These are phyloP conservation scores for Fusarium transvaalense DNA, from an alignment of 2,329 filamentous ascomycete species.

Conservation along the genomic window DNA sequence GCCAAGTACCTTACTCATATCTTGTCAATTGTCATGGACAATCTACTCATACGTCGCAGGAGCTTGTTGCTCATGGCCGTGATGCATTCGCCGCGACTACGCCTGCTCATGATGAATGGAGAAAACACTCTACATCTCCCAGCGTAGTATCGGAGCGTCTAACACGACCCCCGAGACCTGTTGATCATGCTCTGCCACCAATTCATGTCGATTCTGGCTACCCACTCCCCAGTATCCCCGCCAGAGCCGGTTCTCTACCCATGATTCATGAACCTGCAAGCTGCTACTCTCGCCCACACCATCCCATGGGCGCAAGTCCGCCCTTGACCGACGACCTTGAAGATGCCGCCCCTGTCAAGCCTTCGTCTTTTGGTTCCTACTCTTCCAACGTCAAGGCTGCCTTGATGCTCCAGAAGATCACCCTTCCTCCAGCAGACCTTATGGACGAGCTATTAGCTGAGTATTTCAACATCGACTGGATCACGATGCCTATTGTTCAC, in stretches of 20 bases:
- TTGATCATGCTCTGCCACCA: conserved; percentile 40
- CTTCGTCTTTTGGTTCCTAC: conserved; percentile 47
- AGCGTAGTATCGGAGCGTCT: conserved; percentile 34
- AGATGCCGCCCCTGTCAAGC: conserved; percentile 35
- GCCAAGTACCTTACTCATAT: conserved; percentile 7
- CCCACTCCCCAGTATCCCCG: conserved; percentile 30
- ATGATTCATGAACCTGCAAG: conserved; percentile 36
- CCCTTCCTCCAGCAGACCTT: conserved; percentile 43
- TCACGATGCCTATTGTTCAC: conserved; percentile 44
- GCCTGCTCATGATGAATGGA: conserved; percentile 43
- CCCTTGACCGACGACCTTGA: conserved; percentile 48
- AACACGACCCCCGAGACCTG: conserved; percentile 23
- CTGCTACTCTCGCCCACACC: conserved; percentile 36
- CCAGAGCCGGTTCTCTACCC: conserved; percentile 28
- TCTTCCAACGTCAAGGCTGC: conserved; percentile 48
- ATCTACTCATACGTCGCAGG: conserved; percentile 26
- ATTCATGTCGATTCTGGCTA: conserved; percentile 40
- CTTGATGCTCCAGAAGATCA: conserved; percentile 48
- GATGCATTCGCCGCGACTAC: conserved; percentile 37
- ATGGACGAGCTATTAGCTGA: conserved; percentile 46
- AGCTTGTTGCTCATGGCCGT: conserved; percentile 30
- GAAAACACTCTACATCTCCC: conserved; percentile 39
- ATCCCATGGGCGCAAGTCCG: conserved; percentile 45
- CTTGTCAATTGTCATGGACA: background rate
- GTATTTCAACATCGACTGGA: conserved; percentile 47